Percentiles rank a stretch among this genome's conserved stretches.
These are phyloP conservation scores for Gymnopilus dilepis DNA, from an alignment of 768 basidiomycete species.

Conservation along the genomic window DNA sequence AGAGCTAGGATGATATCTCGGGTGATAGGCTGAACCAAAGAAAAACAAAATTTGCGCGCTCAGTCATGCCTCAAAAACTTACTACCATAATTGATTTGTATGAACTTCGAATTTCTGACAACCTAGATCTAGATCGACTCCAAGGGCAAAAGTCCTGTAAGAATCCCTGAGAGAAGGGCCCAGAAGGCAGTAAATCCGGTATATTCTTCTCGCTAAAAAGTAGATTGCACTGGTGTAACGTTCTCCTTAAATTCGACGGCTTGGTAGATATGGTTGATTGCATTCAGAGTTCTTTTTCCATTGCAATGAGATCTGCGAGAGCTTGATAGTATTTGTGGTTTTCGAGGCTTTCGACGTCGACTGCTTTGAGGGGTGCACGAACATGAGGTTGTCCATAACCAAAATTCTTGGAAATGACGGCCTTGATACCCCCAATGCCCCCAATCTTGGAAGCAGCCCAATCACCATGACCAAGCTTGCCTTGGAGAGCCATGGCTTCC, in stretches of 20 bases:
- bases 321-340: conserved; percentile 45
- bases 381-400: conserved; percentile 61
- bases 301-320: conserved; percentile 49
- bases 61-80: no score
- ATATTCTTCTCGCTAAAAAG: not conserved
- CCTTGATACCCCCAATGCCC: conserved; percentile 72
- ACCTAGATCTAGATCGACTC: no score
- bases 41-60: no score
- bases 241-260: no score
- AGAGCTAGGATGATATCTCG: no score
- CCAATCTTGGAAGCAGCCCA: conserved; percentile 68
- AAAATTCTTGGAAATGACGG: conserved; percentile 63
- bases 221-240: not conserved
- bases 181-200: not conserved
- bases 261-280: no score
- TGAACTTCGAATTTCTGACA: no score
- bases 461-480: conserved; percentile 66
- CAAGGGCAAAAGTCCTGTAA: no score
- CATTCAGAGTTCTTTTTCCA: conserved; percentile 37
- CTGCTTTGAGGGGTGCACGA: conserved; percentile 54
- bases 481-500: conserved; percentile 68
- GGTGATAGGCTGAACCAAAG: no score
- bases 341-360: conserved; percentile 40
- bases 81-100: no score
- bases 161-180: not conserved